Conservation (phyloP, 2,329 filamentous ascomycete species). For the Thelonectria blattea region DNA sequence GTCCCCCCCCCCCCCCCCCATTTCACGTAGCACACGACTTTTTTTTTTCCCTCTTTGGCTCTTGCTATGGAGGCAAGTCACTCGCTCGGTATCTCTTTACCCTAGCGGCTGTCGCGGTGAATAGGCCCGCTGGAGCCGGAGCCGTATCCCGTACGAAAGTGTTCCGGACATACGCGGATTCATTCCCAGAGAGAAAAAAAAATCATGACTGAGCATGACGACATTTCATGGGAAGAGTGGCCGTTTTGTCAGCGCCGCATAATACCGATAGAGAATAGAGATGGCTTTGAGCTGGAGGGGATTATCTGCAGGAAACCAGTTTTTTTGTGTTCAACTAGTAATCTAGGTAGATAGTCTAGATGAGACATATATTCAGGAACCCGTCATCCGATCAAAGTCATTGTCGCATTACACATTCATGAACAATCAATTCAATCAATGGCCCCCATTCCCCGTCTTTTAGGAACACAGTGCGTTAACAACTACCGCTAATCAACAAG, state of each 20-base stretch:
- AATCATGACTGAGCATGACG: conserved; percentile 12
- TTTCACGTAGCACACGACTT: not conserved
- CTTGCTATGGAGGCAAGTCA: not conserved
- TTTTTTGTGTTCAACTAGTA: too few relatives aligned
- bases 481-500: too few relatives aligned
- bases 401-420: not conserved
- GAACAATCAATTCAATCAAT: not conserved
- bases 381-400: too few relatives aligned
- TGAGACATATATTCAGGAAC: too few relatives aligned
- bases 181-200: too few relatives aligned
- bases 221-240: conserved; percentile 1
- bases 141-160: too few relatives aligned
- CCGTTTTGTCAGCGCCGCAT: conserved; percentile 18
- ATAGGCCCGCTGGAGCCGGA: not conserved
- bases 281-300: too few relatives aligned
- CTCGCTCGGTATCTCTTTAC: too few relatives aligned
- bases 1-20: too few relatives aligned
- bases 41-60: not conserved
- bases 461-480: not conserved
- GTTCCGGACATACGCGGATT: not conserved
- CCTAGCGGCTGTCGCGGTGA: not conserved
- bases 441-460: not conserved
- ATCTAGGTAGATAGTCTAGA: too few relatives aligned
- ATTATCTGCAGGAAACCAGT: too few relatives aligned
- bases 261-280: too few relatives aligned